Evolutionary conservation across 805 yeast species (phyloP), one percentile per base, ranked within the genome.

Genomic region (Gaillardinia entomophila): DNA sequence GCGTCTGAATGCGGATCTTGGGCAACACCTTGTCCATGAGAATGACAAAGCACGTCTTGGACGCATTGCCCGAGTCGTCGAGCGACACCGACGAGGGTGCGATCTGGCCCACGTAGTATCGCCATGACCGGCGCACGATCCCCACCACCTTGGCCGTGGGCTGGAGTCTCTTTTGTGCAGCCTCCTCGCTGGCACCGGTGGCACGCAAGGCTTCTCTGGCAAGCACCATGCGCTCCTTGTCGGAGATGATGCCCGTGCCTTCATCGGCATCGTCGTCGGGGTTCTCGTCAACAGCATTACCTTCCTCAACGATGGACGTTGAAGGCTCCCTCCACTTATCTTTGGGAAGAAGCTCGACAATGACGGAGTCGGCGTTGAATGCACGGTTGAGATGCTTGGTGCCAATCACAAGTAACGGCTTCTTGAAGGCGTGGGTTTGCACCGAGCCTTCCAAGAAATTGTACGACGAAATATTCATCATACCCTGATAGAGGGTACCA

Each of bases 81-180:
- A 54, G 56, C 14, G 67, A 57, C 1, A 83, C 82, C 2, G 95
- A 80, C 24, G 79, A 71, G 27, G 87, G 82, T 2, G 90, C 81
- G 40, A 92, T 71, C 56, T 89, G 96, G 11, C 98, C 98, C 24
- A 92, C 98, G 51, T 89, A 92, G 43, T 80, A 79, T 55, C 98
- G 75, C 98, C 98, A 92, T 40, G 90, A 85, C 59, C 99, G 75
- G 60, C 86, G 82, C 26, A 79, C 66, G 16, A 92, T 73, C 18
- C 95, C 94, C 10, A 92, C 97, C 23, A 92, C 83, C 44, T 77
- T 76, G 2, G 95, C 97, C 0, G 98, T 90, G n/a, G 97, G 98
- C 51, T 83, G 88, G 15, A 81, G 55, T 41, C 73, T 73, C 30
- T 54, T 55, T 28, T 55, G 58, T 8, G 60, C 55, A 15, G 55